phyloP scores from a whole-genome alignment of 306 rosid genomes.

The Cicer pinnatifidum region DNA sequence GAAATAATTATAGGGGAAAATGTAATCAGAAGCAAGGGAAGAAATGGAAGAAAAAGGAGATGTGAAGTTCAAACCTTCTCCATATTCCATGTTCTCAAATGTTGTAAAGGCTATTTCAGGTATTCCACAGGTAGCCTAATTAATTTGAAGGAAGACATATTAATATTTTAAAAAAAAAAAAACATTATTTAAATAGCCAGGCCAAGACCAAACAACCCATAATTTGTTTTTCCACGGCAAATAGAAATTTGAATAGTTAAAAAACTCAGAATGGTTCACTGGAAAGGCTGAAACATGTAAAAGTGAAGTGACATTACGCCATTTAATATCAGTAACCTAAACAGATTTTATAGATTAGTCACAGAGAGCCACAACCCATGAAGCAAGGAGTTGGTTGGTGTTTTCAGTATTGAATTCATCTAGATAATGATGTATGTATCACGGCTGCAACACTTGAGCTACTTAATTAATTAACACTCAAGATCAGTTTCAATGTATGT shows the following conservation, averaged over 20 bases:
- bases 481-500: background rate
- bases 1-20: conserved; percentile 32
- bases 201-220: conserved; percentile 39
- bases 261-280: background rate
- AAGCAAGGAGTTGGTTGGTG: conserved; percentile 37
- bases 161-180: background rate
- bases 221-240: conserved; percentile 25
- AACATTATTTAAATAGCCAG: conserved; percentile 31
- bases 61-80: conserved; percentile 71
- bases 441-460: conserved; percentile 23
- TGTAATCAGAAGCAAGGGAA: conserved; percentile 31
- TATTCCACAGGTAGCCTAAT: conserved; percentile 92
- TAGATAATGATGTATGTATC: conserved; percentile 10
- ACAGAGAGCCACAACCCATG: conserved; percentile 29
- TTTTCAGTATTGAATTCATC: conserved; percentile 24
- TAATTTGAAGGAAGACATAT: conserved; percentile 45
- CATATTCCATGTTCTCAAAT: conserved; percentile 95
- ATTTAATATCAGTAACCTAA: conserved; percentile 37
- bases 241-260: conserved; percentile 27
- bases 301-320: conserved; percentile 22
- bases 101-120: conserved; percentile 95
- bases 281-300: conserved; percentile 23
- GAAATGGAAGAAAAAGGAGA: conserved; percentile 30
- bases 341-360: conserved; percentile 9
- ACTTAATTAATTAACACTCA: background rate